Conservation (phyloP, 148 eudicot species). For the Camellia granthamiana region DNA sequence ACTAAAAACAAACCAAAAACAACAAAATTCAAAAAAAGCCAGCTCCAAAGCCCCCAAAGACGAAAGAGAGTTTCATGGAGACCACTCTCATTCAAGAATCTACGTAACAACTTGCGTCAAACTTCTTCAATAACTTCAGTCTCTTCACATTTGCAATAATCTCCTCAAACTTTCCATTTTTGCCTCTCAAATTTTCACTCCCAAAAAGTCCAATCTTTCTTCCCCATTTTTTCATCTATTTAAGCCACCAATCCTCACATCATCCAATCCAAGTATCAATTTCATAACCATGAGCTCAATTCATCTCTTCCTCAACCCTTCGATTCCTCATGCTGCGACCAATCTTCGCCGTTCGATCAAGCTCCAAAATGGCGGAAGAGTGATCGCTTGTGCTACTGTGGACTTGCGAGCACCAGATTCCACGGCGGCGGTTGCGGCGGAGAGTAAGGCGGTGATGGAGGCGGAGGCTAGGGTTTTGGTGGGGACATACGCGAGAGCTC, state of each 20-base stretch:
- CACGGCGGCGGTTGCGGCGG: slow-evolving; percentile 6
- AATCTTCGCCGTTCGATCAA: slow-evolving; percentile 30
- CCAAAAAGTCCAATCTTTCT: not conserved
- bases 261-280: not conserved
- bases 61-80: not conserved
- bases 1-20: too few relatives aligned
- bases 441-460: slow-evolving; percentile 45
- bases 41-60: too few relatives aligned
- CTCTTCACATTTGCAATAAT: too few relatives aligned
- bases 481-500: slow-evolving; percentile 71
- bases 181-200: not conserved
- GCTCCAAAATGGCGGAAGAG: slow-evolving; percentile 5
- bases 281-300: slow-evolving; percentile 28
- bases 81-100: not conserved
- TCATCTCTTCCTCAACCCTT: slow-evolving; percentile 22
- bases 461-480: slow-evolving; percentile 58
- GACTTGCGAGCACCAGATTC: slow-evolving; percentile 29
- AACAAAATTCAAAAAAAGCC: too few relatives aligned
- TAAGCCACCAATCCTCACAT: not conserved
- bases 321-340: slow-evolving; percentile 22
- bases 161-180: not conserved
- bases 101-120: not conserved
- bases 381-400: slow-evolving; percentile 28
- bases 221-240: not conserved
- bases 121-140: not conserved